phyloP scores from a whole-genome alignment of 2,329 filamentous ascomycete genomes.

The Xylariaceae sp. region DNA sequence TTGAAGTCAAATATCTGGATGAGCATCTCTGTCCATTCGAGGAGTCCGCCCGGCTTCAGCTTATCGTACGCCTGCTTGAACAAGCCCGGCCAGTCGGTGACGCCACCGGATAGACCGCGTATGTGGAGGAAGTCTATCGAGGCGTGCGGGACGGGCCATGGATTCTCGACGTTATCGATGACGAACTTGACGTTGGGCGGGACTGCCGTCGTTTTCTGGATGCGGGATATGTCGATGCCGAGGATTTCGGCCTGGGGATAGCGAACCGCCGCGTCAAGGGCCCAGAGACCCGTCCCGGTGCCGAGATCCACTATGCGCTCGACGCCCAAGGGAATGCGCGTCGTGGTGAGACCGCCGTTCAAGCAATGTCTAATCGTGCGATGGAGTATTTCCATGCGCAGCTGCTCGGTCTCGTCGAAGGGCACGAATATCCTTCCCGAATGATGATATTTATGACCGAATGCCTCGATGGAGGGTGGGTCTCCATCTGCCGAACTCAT shows the following conservation, averaged over 20 bases:
- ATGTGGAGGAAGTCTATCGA: constrained; percentile 40
- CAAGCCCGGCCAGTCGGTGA: constrained; percentile 37
- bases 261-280: constrained; percentile 37
- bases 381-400: constrained; percentile 27
- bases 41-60: constrained; percentile 40
- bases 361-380: constrained; percentile 27
- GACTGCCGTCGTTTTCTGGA: constrained; percentile 39
- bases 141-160: constrained; percentile 32
- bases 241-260: constrained; percentile 38
- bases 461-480: constrained; percentile 25
- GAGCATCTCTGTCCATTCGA: constrained; percentile 41
- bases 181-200: constrained; percentile 56
- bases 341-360: constrained; percentile 28
- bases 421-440: constrained; percentile 30
- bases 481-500: constrained; percentile 12
- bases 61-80: constrained; percentile 35
- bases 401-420: constrained; percentile 27
- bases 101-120: constrained; percentile 41
- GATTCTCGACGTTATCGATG: constrained; percentile 52
- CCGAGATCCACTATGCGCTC: constrained; percentile 39
- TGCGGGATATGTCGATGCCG: constrained; percentile 38
- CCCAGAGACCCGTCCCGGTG: constrained; percentile 40
- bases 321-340: constrained; percentile 26
- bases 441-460: constrained; percentile 27
- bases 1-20: constrained; percentile 39